Evolutionary conservation across 345 rosid species (phyloP).

Genomic region (Acer saccharum): DNA sequence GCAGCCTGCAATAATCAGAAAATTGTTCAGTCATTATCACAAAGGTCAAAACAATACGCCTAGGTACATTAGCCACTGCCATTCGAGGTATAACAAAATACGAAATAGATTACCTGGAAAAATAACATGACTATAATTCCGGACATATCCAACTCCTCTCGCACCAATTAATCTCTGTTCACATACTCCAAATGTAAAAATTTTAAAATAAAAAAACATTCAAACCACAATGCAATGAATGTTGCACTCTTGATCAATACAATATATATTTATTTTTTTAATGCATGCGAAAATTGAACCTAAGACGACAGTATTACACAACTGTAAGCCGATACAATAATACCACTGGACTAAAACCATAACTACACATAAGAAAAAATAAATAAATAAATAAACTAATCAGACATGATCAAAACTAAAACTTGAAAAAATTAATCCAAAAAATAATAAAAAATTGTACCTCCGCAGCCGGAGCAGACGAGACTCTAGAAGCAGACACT

Average conservation of each 20-base stretch:
- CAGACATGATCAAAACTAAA: not conserved
- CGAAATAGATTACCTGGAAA: conserved; percentile 44
- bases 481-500: conserved; percentile 39
- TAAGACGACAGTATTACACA: not conserved
- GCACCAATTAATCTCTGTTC: conserved; percentile 45
- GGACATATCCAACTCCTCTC: conserved; percentile 39
- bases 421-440: not conserved
- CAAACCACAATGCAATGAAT: not conserved
- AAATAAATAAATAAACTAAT: not conserved
- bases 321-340: no score
- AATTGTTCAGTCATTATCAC: conserved; percentile 1
- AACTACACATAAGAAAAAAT: not conserved
- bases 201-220: not conserved
- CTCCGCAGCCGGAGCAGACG: conserved; percentile 45
- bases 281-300: not conserved
- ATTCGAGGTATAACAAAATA: not conserved
- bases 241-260: not conserved
- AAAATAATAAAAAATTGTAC: conserved; percentile 24
- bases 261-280: no score
- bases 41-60: not conserved
- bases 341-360: not conserved
- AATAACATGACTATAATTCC: conserved; percentile 47
- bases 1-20: conserved; percentile 41
- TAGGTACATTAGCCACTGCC: not conserved
- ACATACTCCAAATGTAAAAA: conserved; percentile 16